Base-by-base conservation (phyloP, 805 yeast species). In the Jamesozyma jinghongensis region DNA sequence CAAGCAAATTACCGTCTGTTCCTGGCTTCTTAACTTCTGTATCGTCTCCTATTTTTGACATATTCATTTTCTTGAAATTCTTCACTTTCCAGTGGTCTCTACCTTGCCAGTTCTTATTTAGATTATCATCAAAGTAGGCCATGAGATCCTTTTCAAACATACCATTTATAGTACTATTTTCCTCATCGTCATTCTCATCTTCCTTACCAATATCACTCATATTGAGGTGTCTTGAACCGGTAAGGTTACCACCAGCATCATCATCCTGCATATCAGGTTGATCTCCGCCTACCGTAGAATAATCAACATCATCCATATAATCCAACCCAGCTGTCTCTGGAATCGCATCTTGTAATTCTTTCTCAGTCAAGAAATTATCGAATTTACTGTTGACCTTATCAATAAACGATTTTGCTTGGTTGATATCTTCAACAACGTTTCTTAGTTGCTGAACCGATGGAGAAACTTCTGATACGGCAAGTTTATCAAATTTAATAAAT, bases 81-180 rank as follows among this genome's bases (percentile, higher is more conserved):
- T 73, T 66, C 10, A 90, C 81, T 61, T 82, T 83, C 97, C 97
- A 90, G 62, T 85, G 94, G 48, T 85, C 90, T 12, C 90, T 83
- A 7, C 97, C 97, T 22, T 94, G 74, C 96, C 97, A 88, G 56
- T 77, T 82, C 35, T 59, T 59, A 42, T 70, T 74, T 61, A 85
- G 68, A 17, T 77, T 71, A 40, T 77, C 78, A 56, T 87, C 95
- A 60, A 86, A 86, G 56, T 85, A 82, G 2, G 87, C 81, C 74
- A 85, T 76, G 32, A 85, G 62, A 51, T 80, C 85, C 37, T 69
- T 70, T 50, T 79, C 85, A 47, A 75, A 62, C 14, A 67, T 55
- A 32, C 57, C 54, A 27, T 40, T 38, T 19, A 33, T 29, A 13
- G 36, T 33, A 26, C n/a, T 30, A 7, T 19, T 18, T 14, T 31